Percentiles rank a stretch among this genome's conserved stretches.
Evolutionary conservation across 768 basidiomycete genomes (phyloP).

Genomic region (Mrakia gelida): DNA sequence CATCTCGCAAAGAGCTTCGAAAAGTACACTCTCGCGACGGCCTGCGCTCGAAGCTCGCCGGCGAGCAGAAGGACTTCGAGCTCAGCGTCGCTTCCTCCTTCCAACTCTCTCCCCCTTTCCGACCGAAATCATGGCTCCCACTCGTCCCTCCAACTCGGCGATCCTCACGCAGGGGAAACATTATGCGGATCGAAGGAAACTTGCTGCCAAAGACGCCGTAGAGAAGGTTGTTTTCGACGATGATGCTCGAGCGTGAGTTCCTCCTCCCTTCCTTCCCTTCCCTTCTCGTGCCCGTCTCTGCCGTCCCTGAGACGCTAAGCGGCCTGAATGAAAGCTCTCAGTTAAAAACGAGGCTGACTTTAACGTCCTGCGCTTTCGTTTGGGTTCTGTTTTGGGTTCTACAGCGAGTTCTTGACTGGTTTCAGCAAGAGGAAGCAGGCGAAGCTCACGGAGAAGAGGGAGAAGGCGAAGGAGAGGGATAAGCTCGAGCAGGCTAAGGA

Average conservation of each 20-base stretch:
- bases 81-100: not conserved
- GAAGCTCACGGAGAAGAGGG: constrained; percentile 30
- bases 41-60: too few species aligned
- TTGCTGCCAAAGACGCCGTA: constrained; percentile 8
- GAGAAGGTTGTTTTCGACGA: constrained; percentile 33
- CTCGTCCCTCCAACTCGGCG: constrained; percentile 25
- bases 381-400: not conserved
- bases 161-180: constrained; percentile 31
- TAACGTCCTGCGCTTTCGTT: not conserved
- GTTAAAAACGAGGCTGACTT: not conserved
- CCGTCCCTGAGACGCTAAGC: not conserved
- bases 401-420: constrained; percentile 32
- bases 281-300: not conserved
- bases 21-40: too few species aligned
- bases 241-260: constrained; percentile 29
- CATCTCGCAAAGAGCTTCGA: too few species aligned
- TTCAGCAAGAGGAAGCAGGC: constrained; percentile 33
- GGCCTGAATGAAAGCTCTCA: not conserved
- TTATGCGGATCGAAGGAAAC: constrained; percentile 26
- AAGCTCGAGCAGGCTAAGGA: constrained; percentile 9
- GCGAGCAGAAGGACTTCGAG: not conserved
- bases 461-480: constrained; percentile 31
- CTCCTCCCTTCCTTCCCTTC: not conserved
- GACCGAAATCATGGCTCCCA: constrained; percentile 14
- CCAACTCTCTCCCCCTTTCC: not conserved